A percentile compares a stretch with the other conserved stretches of the same genome.
phyloP scores from a whole-genome alignment of 2,329 filamentous ascomycete genomes.

The Geoglossum cookeanum region DNA sequence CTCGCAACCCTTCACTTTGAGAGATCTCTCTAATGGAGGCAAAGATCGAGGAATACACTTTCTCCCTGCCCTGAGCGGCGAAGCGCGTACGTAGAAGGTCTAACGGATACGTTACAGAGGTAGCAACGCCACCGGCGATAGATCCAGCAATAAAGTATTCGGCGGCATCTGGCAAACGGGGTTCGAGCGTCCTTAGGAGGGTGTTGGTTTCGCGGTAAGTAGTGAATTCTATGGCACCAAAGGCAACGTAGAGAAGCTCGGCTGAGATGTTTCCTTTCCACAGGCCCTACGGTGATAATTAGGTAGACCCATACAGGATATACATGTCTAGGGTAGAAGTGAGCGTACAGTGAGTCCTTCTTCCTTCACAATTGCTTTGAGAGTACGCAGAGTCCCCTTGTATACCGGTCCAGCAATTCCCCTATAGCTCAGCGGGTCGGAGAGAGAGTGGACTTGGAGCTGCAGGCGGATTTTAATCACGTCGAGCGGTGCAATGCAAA shows the following conservation, averaged over 20 bases:
- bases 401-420: constrained; percentile 31
- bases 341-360: constrained; percentile 53
- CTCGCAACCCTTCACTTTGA: constrained; percentile 50
- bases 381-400: constrained; percentile 57
- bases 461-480: constrained; percentile 97
- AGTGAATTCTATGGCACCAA: constrained; percentile 77
- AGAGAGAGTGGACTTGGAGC: constrained; percentile 69
- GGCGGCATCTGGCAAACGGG: constrained; percentile 19
- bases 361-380: constrained; percentile 54
- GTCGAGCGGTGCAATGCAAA: constrained; percentile 86
- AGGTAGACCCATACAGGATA: constrained; percentile 2
- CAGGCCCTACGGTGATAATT: constrained; percentile 33
- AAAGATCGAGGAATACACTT: constrained; percentile 56
- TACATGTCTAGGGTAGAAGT: not conserved
- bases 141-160: constrained; percentile 76
- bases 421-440: constrained; percentile 46
- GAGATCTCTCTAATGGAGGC: constrained; percentile 54
- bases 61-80: constrained; percentile 72
- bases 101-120: constrained; percentile 72
- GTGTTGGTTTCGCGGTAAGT: constrained; percentile 61
- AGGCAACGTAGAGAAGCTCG: constrained; percentile 83
- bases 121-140: constrained; percentile 62
- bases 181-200: constrained; percentile 36
- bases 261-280: constrained; percentile 98
- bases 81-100: constrained; percentile 88